Percentiles rank a stretch among this genome's conserved stretches.
Evolutionary conservation across 1,284 basidiomycete species (phyloP).

Genomic region (Mycena sp.): DNA sequence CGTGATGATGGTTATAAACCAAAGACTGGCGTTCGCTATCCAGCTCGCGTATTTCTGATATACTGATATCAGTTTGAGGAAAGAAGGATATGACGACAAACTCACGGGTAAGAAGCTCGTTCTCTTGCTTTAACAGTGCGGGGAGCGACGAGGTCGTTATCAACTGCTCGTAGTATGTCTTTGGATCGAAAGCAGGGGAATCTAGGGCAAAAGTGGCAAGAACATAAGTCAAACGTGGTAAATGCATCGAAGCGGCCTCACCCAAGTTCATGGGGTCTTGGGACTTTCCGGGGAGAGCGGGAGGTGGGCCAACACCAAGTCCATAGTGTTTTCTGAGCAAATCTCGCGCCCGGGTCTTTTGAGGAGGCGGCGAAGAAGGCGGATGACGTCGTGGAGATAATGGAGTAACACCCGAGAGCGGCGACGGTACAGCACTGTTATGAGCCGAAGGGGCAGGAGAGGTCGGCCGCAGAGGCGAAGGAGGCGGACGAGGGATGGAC

Average conservation of each 20-base stretch:
- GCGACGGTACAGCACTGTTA: constrained; percentile 15
- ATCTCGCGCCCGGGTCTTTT: constrained; percentile 78
- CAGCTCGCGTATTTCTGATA: constrained; percentile 83
- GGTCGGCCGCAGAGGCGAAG: constrained; percentile 29
- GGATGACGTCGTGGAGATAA: constrained; percentile 25
- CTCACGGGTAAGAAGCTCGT: constrained; percentile 75
- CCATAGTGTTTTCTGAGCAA: constrained; percentile 87
- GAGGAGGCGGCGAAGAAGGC: constrained; percentile 43
- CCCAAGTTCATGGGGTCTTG: constrained; percentile 86
- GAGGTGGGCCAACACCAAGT: constrained; percentile 74
- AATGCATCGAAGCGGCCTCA: constrained; percentile 36
- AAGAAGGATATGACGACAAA: neutral
- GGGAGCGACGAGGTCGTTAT: constrained; percentile 82
- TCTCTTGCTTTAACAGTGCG: constrained; percentile 77
- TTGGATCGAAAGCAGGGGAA: constrained; percentile 83
- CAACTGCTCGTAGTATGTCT: constrained; percentile 84
- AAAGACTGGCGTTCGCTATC: constrained; percentile 90
- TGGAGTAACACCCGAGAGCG: constrained; percentile 19
- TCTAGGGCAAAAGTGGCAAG: constrained; percentile 52
- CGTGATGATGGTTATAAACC: constrained; percentile 95
- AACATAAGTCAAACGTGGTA: neutral
- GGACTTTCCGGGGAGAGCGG: constrained; percentile 59
- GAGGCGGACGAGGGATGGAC: constrained; percentile 31
- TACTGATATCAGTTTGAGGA: constrained; percentile 5
- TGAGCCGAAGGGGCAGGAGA: constrained; percentile 27